Percentiles rank a stretch among this genome's conserved stretches.
phyloP scores from a whole-genome alignment of 345 rosid genomes.

The Lenwebbia sp. region DNA sequence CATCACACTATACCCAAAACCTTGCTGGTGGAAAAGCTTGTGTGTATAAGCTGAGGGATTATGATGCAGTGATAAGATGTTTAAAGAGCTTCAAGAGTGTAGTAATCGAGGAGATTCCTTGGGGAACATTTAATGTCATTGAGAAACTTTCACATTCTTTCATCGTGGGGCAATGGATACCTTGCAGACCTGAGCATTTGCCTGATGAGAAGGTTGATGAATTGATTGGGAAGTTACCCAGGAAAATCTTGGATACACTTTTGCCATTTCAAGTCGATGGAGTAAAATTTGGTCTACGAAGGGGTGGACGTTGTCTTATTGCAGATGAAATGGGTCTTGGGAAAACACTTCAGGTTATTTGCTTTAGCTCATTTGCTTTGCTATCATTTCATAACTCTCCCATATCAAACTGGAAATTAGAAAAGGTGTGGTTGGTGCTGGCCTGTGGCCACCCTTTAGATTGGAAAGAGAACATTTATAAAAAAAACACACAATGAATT shows the following conservation, averaged over 20 bases:
- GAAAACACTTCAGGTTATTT: constrained; percentile 75
- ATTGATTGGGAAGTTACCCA: constrained; percentile 51
- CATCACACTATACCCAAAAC: constrained; percentile 72
- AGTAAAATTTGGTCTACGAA: constrained; percentile 58
- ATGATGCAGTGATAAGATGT: constrained; percentile 44
- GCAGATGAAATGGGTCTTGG: constrained; percentile 99
- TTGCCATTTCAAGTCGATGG: constrained; percentile 92
- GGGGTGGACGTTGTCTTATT: constrained; percentile 93
- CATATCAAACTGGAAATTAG: neutral
- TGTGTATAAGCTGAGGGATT: constrained; percentile 65
- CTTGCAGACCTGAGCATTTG: constrained; percentile 71
- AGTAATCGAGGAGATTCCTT: constrained; percentile 66
- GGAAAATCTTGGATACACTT: constrained; percentile 39
- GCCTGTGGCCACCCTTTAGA: neutral
- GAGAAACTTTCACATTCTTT: constrained; percentile 53
- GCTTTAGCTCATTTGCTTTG: neutral
- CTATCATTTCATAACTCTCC: neutral
- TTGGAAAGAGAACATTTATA: neutral
- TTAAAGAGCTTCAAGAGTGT: constrained; percentile 44
- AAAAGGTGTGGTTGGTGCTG: neutral
- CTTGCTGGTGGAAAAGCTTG: constrained; percentile 66
- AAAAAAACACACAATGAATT: neutral
- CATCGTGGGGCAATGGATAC: constrained; percentile 53
- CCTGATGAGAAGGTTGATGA: constrained; percentile 52
- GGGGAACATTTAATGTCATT: constrained; percentile 60